Conservation (phyloP, 805 yeast species). For the Wickerhamiella sergipiensis region DNA sequence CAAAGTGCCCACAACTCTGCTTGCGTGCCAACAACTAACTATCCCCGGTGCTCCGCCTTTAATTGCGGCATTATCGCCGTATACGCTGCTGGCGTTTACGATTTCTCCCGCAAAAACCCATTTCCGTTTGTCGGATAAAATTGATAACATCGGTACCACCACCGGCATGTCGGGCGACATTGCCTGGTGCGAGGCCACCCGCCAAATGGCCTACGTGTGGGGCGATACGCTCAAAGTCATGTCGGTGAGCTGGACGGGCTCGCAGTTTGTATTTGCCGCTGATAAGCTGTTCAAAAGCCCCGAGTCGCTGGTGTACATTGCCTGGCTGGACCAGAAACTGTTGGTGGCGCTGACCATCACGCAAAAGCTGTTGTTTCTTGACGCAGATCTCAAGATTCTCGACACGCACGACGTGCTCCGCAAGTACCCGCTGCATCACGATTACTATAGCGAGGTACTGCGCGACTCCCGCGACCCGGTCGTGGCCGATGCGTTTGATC, state of each 20-base stretch:
- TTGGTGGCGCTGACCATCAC: conserved; percentile 32
- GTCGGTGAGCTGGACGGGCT: conserved; percentile 26
- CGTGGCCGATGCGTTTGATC: conserved; percentile 24
- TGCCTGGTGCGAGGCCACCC: conserved; percentile 32
- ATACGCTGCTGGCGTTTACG: background rate
- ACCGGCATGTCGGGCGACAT: conserved; percentile 30
- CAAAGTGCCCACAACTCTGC: background rate
- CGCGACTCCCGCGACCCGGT: conserved; percentile 7
- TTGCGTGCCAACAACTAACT: conserved; percentile 3
- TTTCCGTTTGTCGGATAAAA: conserved; percentile 9
- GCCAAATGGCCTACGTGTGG: conserved; percentile 58
- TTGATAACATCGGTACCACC: conserved; percentile 14
- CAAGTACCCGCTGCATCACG: conserved; percentile 28
- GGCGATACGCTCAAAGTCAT: conserved; percentile 43
- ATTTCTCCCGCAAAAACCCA: background rate
- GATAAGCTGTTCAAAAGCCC: conserved; percentile 31
- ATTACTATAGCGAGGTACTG: conserved; percentile 20
- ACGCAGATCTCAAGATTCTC: conserved; percentile 28
- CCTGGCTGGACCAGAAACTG: conserved; percentile 35
- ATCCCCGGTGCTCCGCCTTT: background rate
- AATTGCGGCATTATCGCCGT: background rate
- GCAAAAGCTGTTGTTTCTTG: conserved; percentile 32
- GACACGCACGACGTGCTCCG: conserved; percentile 28
- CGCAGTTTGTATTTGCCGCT: conserved; percentile 17
- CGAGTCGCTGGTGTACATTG: conserved; percentile 39